Evolutionary conservation across 768 basidiomycete genomes (phyloP), one percentile per base, ranked within the genome.

Genomic region (Agaricus subrufescens): DNA sequence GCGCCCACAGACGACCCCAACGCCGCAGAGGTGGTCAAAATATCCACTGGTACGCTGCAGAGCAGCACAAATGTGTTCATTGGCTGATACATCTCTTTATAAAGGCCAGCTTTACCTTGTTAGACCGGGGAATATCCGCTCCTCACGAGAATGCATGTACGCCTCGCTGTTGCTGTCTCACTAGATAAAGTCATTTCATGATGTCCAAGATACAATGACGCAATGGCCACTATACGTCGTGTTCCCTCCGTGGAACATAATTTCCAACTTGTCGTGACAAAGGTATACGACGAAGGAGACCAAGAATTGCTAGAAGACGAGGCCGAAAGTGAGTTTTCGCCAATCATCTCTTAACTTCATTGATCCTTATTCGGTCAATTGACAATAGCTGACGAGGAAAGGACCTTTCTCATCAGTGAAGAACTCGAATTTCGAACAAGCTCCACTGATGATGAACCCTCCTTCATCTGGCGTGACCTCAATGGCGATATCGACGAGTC

Each of bases 281-380:
- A 95, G 58, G 94, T 97, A 1, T 98, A 91, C 65, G 94, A 98
- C 62, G 96, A 98, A 60, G 97, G 94, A 2, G 95, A 98, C 66
- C 94, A 96, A 70, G 90, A 96, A 64, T 70, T 98, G 42, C 73
- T 98, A 15, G 94, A 97, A 64, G 96, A 98, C 62, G 93, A 96
- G 69, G 94, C 94, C 56, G 88, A 91, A 74, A 89, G 89, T 88
- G 60, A 62, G 84, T 73, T 25, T 49, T n/a, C 8, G 26, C 46
- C 45, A 58, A 23, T 23, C 15, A 34, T 34, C 11, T 40, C 50
- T 7, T 23, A 19, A 39, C 7, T 37, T 10, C 19, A 19, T 19
- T 19, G 19, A 38, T 34, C 23, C 46, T 6, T 34, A 40, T 45
- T 43, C 10, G 46, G 29, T 8, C 9, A n/a, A 9, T 14, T 23